Conservation (phyloP, 202 grass and related monocot species). For the Panicum virgatum region DNA sequence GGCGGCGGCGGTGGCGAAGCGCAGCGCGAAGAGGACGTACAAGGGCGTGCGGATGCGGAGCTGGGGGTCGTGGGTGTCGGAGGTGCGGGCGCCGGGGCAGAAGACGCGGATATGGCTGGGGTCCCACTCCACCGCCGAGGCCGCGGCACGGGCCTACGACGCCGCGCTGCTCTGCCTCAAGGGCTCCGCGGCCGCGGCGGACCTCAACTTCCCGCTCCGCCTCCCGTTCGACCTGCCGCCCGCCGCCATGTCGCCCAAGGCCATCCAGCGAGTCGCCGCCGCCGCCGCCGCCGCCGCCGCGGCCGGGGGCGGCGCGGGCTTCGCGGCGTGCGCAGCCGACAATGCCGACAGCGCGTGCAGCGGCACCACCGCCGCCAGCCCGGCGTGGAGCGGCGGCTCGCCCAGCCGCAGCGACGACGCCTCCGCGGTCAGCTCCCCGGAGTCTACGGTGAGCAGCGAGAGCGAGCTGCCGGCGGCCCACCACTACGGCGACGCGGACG, state of each 20-base stretch:
- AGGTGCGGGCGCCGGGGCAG: slow-evolving; percentile 78
- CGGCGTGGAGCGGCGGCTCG: slow-evolving; percentile 19
- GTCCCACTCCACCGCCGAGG: slow-evolving; percentile 85
- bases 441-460: slow-evolving; percentile 15
- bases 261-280: slow-evolving; percentile 80
- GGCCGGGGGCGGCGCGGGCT: background rate
- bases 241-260: slow-evolving; percentile 74
- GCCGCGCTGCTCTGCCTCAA: slow-evolving; percentile 89
- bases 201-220: slow-evolving; percentile 71
- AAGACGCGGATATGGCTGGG: slow-evolving; percentile 95
- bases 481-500: background rate
- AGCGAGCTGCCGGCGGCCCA: background rate
- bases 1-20: background rate
- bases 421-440: slow-evolving; percentile 41
- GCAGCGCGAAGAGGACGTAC: slow-evolving; percentile 49
- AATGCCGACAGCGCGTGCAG: background rate
- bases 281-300: slow-evolving; percentile 44
- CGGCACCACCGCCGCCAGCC: background rate
- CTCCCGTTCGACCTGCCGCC: slow-evolving; percentile 57
- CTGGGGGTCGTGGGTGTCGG: slow-evolving; percentile 98
- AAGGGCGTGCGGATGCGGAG: slow-evolving; percentile 96
- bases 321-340: slow-evolving; percentile 3
- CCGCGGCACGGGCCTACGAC: slow-evolving; percentile 89
- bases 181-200: slow-evolving; percentile 52
- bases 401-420: slow-evolving; percentile 20